Conservation (phyloP, 495 filamentous ascomycete genomes). For the Daldinia childiae region DNA sequence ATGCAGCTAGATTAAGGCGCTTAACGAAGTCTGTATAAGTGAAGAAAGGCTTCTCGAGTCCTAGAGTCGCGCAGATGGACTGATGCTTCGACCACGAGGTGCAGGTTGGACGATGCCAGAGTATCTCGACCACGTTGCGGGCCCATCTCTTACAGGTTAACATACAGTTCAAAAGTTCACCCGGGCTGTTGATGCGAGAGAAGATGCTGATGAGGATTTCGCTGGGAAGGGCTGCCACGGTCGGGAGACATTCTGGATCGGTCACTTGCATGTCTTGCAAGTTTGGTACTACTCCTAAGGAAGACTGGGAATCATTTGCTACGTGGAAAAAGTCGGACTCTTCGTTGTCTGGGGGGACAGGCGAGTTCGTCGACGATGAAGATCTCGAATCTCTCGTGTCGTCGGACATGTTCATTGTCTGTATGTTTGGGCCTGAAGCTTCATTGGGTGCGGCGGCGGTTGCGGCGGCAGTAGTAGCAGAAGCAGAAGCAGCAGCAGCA, state of each 20-base stretch:
- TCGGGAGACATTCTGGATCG: constrained; percentile 71
- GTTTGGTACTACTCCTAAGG: constrained; percentile 76
- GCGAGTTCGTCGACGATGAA: constrained; percentile 85
- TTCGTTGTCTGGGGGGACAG: constrained; percentile 78
- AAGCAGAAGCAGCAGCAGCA: background rate
- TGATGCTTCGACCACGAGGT: constrained; percentile 82
- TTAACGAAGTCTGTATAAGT: constrained; percentile 87
- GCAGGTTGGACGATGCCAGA: constrained; percentile 95
- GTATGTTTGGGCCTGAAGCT: constrained; percentile 17
- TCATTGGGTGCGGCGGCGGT: constrained; percentile 4
- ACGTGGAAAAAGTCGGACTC: constrained; percentile 92
- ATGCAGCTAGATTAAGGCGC: constrained; percentile 84
- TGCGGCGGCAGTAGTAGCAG: background rate
- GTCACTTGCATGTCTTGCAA: constrained; percentile 73
- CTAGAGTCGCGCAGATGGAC: constrained; percentile 79
- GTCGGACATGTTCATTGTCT: constrained; percentile 16
- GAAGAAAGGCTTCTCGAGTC: constrained; percentile 76
- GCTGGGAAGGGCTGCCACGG: constrained; percentile 85
- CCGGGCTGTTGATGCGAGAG: constrained; percentile 76
- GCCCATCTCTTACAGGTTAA: constrained; percentile 93
- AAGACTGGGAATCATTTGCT: constrained; percentile 90
- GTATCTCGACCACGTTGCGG: constrained; percentile 86
- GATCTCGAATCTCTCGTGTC: constrained; percentile 50
- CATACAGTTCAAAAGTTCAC: constrained; percentile 87
- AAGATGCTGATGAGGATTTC: constrained; percentile 96